Base-by-base conservation (phyloP, 768 basidiomycete genomes). In the Dioszegia crocea region DNA sequence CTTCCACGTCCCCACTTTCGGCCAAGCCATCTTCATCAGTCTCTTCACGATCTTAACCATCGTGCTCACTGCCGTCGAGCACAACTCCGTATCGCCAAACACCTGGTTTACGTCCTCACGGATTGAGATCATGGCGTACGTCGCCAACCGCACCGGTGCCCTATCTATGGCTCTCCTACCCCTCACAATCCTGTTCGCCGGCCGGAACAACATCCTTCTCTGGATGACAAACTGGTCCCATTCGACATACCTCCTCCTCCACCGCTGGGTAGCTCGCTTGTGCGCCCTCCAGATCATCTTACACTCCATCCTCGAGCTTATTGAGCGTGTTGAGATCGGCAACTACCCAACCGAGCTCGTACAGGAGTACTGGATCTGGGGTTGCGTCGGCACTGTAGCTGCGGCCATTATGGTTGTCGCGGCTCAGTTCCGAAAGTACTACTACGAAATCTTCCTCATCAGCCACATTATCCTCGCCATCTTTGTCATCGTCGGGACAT, bases 211-310 rank as follows among this genome's bases (percentile, higher is more conserved):
- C 38, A 33, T 64, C 8, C 47, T 64, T 5, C 51, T 64, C 21
- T 64, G 44, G 43, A 24, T 64, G n/a, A 57, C 31, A 24, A 50
- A 61, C 21, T 64, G 63, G 63, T 61, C 63, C 9, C 54, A 47
- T 21, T 55, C 63, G 4, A 57, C 60, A 6, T 54, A 57, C 52
- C 52, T 61, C 38, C 33, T 62, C 17, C n/a, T 57, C 6, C 62
- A 64, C 36, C 54, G 56, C 12, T 45, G 41, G 43, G 46, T 64
- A 31, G 62, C 50, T 8, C 24, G 54, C 2, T n/a, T 57, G n/a
- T 53, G 41, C 21, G 46, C 47, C 11, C 12, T 60, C 19, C 46
- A 60, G 55, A 39, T 53, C 51, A 14, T 53, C 51, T 23, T 53
- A 4, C 51, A 53, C 38, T 53, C 51, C 36, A 40, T 53, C 19